Base-by-base conservation (phyloP, 2,329 filamentous ascomycete species). In the Parastagonospora avenae region DNA sequence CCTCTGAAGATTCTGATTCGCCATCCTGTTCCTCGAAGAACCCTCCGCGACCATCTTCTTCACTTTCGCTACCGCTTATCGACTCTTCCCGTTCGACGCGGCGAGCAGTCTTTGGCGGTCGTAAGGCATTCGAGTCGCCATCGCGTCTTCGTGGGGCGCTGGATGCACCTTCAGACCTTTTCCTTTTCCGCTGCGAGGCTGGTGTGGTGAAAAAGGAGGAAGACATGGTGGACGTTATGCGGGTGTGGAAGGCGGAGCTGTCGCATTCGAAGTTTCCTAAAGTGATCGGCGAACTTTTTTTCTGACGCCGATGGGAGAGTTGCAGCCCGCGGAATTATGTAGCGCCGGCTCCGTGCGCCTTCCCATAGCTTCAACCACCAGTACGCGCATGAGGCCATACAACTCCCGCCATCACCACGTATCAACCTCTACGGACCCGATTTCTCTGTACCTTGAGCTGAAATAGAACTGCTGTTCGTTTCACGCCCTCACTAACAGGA, bases 131-230 rank as follows among this genome's bases (percentile, higher is more conserved):
- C 46, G 74, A 52, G 59, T 80, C 71, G 45, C 78, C 76, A 59
- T 81, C 81, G 71, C 83, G 79, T 68, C 87, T 88, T 73, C 86
- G 86, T 2, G 85, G 82, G 5, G 74, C 74, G 43, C 85, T 81
- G 24, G 81, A 80, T 6, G 79, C 68, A 54, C 59, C 54, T 42
- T 77, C 67, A 32, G 71, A 50, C 51, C 92, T 84, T 81, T 97
- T 97, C 66, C 94, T 83, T 82, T 97, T 97, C 79, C 90, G 91
- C 70, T 93, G 89, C 43, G 89, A 88, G 35, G 89, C 89, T 5
- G 94, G 92, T 33, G 88, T 80, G 44, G 92, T 96, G 77, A 99
- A 99, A 77, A 97, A 99, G 33, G 92, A 96, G 66, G 93, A 96
- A 68, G 93, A 96, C 71, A 73, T 74, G 43, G 60, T 50, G 55